These are phyloP conservation scores for Irpex rosettiformis DNA, from an alignment of 1,284 basidiomycete genomes.

Conservation along the genomic window DNA sequence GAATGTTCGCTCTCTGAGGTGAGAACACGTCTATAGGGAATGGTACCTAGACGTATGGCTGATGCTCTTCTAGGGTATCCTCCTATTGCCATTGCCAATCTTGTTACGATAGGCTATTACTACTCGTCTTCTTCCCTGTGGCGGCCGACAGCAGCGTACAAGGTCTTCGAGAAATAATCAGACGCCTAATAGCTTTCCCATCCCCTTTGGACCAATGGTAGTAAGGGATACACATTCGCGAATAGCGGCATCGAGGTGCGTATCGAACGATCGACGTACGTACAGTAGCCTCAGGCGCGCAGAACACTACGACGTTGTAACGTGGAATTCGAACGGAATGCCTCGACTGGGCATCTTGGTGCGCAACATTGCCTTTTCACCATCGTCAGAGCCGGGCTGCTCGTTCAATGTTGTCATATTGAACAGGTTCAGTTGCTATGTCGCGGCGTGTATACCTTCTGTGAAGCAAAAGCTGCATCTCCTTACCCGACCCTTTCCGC, in stretches of 20 bases:
- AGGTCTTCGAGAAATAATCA: neutral
- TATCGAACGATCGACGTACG: neutral
- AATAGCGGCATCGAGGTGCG: neutral
- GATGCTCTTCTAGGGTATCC: constrained; percentile 6
- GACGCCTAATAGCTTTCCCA: neutral
- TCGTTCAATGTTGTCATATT: neutral
- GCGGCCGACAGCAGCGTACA: neutral
- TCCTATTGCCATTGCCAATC: neutral
- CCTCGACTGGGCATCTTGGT: neutral
- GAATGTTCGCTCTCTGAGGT: constrained; percentile 7
- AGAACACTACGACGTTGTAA: neutral
- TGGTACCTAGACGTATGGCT: constrained; percentile 6
- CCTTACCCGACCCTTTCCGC: neutral
- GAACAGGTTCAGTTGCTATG: neutral
- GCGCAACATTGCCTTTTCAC: neutral
- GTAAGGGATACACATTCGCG: neutral
- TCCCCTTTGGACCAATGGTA: neutral
- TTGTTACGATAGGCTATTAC: constrained; percentile 8
- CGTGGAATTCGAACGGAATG: neutral
- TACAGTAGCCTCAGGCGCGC: neutral
- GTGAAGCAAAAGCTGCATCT: neutral
- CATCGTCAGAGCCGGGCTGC: neutral
- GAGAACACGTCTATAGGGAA: constrained; percentile 4
- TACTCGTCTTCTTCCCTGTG: neutral
- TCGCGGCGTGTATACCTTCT: neutral